Base-by-base conservation (phyloP, 169 alveolate genomes). In the Blepharisma undulans region DNA sequence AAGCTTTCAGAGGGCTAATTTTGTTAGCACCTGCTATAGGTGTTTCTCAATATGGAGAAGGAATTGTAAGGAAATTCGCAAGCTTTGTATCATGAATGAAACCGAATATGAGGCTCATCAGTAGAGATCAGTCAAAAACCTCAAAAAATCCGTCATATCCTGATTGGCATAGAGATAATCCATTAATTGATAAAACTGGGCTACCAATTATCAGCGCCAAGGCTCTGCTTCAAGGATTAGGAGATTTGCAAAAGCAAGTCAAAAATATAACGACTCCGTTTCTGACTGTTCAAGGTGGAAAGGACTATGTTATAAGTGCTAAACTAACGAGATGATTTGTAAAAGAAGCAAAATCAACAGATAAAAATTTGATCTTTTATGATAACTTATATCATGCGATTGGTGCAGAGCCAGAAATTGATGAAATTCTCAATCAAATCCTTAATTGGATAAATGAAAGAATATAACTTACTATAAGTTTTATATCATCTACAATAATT, bases 1-100 rank as follows among this genome's bases (percentile, higher is more conserved):
- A 86, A 19, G 6, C 60, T 33, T 25, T 86, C 8, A 60, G 72
- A 60, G 84, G 91, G 34, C 29, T 86, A 3, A 66, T 86, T 22
- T 25, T 86, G 66, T 27, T 86, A 22, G 91, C 84, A 19, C 91
- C 91, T 1, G 91, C 91, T 66, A 14, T 86, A 72, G 91, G 84
- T 8, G 84, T 72, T 27, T 18, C 61, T 8, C 80, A 34, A 29
- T 21, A 86, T 34, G 61, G 61, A 22, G 72, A 71, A 85, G 72
- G 66, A 60, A 21, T 86, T 25, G 27, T 48, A 10, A 60, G 32
- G 25, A 86, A 72, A 72, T 61, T 72, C n/a, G 85, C 36, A n/a
- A 86, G 66, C 1, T 30, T 60, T 7, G 29, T 86, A 29, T 48
- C n/a, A 59, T 22, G 29, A 36, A 21, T 82, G 89, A 21, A 32